These are phyloP conservation scores for Scolecobasidium constrictum DNA, from an alignment of 2,329 filamentous ascomycete genomes.

Conservation along the genomic window DNA sequence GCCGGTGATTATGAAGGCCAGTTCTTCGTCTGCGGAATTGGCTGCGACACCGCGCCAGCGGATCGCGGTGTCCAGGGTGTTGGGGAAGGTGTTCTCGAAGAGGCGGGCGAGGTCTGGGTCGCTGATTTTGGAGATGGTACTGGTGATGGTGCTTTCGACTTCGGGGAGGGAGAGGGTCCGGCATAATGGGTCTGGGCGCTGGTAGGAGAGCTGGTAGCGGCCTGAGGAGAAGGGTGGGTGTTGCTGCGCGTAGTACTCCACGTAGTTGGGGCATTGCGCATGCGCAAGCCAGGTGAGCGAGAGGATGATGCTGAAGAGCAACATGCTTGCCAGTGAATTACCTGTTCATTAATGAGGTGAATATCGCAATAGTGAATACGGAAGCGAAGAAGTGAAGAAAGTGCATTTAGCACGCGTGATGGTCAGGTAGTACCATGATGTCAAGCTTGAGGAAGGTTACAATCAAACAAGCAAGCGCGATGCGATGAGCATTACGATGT, in stretches of 20 bases:
- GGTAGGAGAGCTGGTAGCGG: constrained; percentile 33
- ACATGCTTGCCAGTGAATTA: too few relatives aligned
- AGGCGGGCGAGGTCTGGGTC: constrained; percentile 55
- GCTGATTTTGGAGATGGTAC: constrained; percentile 27
- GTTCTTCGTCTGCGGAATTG: constrained; percentile 49
- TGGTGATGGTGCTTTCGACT: constrained; percentile 28
- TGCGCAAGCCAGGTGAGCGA: too few relatives aligned
- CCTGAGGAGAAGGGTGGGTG: constrained; percentile 35
- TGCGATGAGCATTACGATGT: too few relatives aligned
- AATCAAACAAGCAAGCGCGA: too few relatives aligned
- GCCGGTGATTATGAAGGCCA: constrained; percentile 49
- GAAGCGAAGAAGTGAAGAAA: too few relatives aligned
- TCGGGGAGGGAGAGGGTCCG: constrained; percentile 35
- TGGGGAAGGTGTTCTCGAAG: constrained; percentile 64
- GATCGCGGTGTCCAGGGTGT: constrained; percentile 64
- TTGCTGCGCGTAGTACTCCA: neutral
- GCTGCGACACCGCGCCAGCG: constrained; percentile 56
- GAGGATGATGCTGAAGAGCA: too few relatives aligned
- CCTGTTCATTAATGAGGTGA: too few relatives aligned
- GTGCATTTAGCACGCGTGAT: too few relatives aligned
- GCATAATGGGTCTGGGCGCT: constrained; percentile 31
- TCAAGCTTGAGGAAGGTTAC: too few relatives aligned
- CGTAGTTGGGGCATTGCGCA: constrained; percentile 9
- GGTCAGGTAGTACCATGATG: too few relatives aligned
- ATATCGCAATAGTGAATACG: too few relatives aligned